Conservation (phyloP, 2,329 filamentous ascomycete genomes). For the Sclerotinia trifoliorum region DNA sequence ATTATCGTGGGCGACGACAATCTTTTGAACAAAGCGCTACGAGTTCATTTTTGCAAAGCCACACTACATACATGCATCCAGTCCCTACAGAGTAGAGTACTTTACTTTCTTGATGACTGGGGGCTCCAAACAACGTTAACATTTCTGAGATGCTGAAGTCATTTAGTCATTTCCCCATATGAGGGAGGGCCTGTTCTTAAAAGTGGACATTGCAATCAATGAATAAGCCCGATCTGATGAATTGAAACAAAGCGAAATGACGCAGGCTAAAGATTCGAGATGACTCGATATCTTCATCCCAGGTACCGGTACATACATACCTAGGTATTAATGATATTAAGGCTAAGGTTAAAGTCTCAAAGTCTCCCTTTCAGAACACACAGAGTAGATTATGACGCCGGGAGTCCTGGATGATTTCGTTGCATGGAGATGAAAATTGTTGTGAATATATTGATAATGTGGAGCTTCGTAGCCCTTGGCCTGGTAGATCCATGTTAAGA, state of each 20-base stretch:
- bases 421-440: constrained; percentile 21
- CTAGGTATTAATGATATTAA: background rate
- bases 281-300: background rate
- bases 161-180: background rate
- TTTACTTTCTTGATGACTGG: constrained; percentile 8
- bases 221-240: background rate
- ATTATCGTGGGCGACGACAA: constrained; percentile 17
- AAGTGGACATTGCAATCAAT: constrained; percentile 6
- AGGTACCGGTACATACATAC: background rate
- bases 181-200: background rate
- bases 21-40: constrained; percentile 18
- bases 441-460: constrained; percentile 18
- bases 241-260: constrained; percentile 6
- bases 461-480: constrained; percentile 3
- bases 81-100: background rate
- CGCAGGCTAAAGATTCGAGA: constrained; percentile 5
- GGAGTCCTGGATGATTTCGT: constrained; percentile 15
- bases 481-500: background rate
- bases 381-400: constrained; percentile 7
- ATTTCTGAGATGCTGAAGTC: constrained; percentile 11
- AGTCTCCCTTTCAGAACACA: background rate
- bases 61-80: background rate
- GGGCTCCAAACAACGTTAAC: background rate
- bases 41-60: constrained; percentile 14
- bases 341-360: background rate